phyloP scores from a whole-genome alignment of 2,329 filamentous ascomycete species.

The Colletotrichum neosansevieriae region DNA sequence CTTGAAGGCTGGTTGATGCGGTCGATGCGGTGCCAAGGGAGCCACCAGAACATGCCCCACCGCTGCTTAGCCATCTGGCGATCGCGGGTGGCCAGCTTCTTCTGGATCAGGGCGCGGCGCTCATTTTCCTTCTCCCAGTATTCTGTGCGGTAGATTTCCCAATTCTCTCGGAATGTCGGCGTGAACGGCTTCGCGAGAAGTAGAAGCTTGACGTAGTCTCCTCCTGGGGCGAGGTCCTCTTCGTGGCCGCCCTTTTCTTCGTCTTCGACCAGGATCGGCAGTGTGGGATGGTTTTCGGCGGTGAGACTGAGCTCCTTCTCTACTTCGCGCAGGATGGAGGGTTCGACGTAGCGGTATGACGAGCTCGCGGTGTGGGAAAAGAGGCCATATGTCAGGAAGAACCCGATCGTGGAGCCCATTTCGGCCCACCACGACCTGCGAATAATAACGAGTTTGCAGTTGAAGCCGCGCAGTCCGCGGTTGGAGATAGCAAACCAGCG shows the following conservation, averaged over 20 bases:
- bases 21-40: conserved; percentile 70
- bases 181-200: conserved; percentile 95
- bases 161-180: conserved; percentile 93
- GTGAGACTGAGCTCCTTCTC: conserved; percentile 68
- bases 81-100: conserved; percentile 77
- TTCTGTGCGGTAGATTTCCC: conserved; percentile 92
- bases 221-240: conserved; percentile 90
- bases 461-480: conserved; percentile 89
- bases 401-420: conserved; percentile 76
- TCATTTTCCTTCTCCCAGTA: conserved; percentile 99
- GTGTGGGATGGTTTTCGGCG: conserved; percentile 54
- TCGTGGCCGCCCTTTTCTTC: conserved; percentile 79
- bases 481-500: conserved; percentile 93
- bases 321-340: conserved; percentile 68
- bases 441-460: conserved; percentile 94
- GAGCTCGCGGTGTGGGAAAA: conserved; percentile 77
- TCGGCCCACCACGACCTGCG: conserved; percentile 87
- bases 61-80: conserved; percentile 75
- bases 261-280: conserved; percentile 61
- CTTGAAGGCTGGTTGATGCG: conserved; percentile 42
- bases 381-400: conserved; percentile 81
- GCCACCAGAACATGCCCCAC: conserved; percentile 87
- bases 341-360: conserved; percentile 83
- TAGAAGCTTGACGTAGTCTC: conserved; percentile 91
- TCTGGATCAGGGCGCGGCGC: conserved; percentile 78